Evolutionary conservation across 257 asterid genomes (phyloP).

Genomic region (Jaltomata sinuosa): DNA sequence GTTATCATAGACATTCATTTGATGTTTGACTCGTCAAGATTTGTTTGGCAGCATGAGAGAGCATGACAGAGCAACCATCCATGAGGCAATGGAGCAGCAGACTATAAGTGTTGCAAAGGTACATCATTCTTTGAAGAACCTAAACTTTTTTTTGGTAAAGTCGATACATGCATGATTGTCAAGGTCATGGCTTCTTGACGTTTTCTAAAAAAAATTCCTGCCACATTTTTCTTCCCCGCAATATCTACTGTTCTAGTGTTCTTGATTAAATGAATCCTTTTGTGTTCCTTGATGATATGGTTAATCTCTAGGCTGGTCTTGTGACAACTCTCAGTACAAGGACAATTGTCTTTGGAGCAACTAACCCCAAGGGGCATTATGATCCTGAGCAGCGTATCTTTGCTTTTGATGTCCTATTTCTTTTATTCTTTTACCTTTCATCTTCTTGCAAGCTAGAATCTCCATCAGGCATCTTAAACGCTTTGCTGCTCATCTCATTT

Average conservation of each 20-base stretch:
- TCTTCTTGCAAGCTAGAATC: neutral
- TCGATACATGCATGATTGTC: neutral
- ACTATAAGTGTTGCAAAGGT: slow-evolving; percentile 99
- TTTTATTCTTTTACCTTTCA: neutral
- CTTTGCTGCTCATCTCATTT: neutral
- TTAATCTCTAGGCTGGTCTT: slow-evolving; percentile 79
- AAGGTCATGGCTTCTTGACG: neutral
- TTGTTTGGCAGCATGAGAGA: slow-evolving; percentile 75
- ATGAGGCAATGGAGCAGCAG: slow-evolving; percentile 99
- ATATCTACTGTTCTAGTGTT: neutral
- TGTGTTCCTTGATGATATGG: neutral
- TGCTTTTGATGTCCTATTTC: slow-evolving; percentile 1
- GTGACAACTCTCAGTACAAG: slow-evolving; percentile 95
- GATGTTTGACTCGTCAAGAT: neutral
- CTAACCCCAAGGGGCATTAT: slow-evolving; percentile 97
- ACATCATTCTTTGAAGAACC: slow-evolving; percentile 1
- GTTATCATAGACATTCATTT: neutral
- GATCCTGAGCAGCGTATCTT: slow-evolving; percentile 93
- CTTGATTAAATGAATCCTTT: neutral
- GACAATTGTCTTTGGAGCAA: slow-evolving; percentile 91
- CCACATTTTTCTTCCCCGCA: neutral
- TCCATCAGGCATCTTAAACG: neutral
- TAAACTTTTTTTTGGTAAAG: neutral
- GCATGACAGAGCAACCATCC: slow-evolving; percentile 96
- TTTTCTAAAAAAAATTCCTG: neutral